Base-by-base conservation (phyloP, 208 protist species). In the Zelonia costaricensis region DNA sequence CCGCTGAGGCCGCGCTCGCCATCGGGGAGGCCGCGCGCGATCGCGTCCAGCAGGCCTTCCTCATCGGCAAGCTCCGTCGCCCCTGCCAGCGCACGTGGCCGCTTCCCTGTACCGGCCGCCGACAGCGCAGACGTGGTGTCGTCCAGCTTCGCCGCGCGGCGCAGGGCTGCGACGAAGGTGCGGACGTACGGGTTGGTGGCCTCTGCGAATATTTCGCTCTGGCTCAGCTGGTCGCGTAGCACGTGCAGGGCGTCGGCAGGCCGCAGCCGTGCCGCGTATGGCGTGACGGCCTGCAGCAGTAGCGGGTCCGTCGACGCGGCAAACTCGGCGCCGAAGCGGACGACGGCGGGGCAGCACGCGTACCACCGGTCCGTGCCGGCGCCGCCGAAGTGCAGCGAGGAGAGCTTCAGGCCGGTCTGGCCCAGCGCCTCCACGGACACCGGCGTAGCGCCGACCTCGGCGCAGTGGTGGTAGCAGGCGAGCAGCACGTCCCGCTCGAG, bases 351-450 rank as follows among this genome's bases (percentile, higher is more conserved):
- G 36, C 73, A 80, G 35, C 76, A 74, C 16, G 62, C 27, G 69
- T 92, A 91, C 49, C 80, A 86, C 31, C 86, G 86, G 51, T 96
- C 91, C 23, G 76, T 81, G 43, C 57, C 66, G 30, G 69, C 48
- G n/a, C n/a, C n/a, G 49, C 73, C 55, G 62, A 92, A 96, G 57
- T 96, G 91, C 49, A 96, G 62, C 0, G 87, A 91, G 6, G 91
- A 79, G 0, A 96, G 72, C 62, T 91, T 92, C 39, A 70, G 20
- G 27, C 91, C 87, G 6, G 80, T 74, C 48, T 87, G 83, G 58
- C 75, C 84, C 16, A 96, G 75, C 6, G 72, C 61, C 42, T 95
- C 90, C 27, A 85, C 63, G 8, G 86, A 84, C 15, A 60, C 49
- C 1, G 78, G 80, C 15, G 80, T 88, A 16, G 75, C 80, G 44